A percentile compares a stretch with the other conserved stretches of the same genome.
phyloP scores from a whole-genome alignment of 2,329 filamentous ascomycete genomes.

The Clonostachys byssicola region DNA sequence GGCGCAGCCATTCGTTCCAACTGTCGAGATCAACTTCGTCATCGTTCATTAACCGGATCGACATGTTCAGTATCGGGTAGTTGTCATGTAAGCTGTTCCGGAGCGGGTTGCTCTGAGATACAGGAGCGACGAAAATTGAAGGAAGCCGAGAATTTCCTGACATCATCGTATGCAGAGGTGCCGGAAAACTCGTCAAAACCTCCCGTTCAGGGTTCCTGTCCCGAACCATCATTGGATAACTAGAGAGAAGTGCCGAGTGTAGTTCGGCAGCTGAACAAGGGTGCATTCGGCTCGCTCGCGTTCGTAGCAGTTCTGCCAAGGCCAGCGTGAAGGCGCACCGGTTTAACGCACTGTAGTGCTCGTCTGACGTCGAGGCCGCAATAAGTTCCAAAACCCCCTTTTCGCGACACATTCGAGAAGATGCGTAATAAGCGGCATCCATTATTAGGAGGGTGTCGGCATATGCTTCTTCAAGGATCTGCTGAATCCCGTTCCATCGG shows the following conservation, averaged over 20 bases:
- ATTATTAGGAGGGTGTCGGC: constrained; percentile 54
- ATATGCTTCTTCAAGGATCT: constrained; percentile 48
- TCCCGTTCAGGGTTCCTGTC: constrained; percentile 44
- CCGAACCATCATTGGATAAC: constrained; percentile 46
- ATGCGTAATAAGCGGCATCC: constrained; percentile 55
- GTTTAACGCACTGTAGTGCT: constrained; percentile 40
- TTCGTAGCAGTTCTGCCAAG: constrained; percentile 43
- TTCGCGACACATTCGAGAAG: constrained; percentile 44
- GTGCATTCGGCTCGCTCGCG: constrained; percentile 35
- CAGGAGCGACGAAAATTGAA: constrained; percentile 50
- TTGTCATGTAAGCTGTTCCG: constrained; percentile 32
- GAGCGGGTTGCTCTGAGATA: constrained; percentile 33
- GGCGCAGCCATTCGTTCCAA: constrained; percentile 54
- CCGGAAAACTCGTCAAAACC: constrained; percentile 41
- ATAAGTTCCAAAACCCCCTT: constrained; percentile 52
- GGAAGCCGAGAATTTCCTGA: constrained; percentile 48
- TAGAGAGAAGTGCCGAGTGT: constrained; percentile 46
- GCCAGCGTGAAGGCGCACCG: constrained; percentile 48
- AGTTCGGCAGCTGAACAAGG: constrained; percentile 48
- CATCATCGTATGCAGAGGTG: constrained; percentile 51
- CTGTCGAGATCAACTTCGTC: constrained; percentile 46
- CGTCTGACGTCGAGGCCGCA: constrained; percentile 49
- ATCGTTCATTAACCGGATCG: constrained; percentile 41
- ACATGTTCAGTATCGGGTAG: constrained; percentile 44
- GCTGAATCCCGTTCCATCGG: constrained; percentile 52